A percentile compares a stretch with the other conserved stretches of the same genome.
phyloP scores from a whole-genome alignment of 1,284 basidiomycete genomes.

The Ustilago trichophora region DNA sequence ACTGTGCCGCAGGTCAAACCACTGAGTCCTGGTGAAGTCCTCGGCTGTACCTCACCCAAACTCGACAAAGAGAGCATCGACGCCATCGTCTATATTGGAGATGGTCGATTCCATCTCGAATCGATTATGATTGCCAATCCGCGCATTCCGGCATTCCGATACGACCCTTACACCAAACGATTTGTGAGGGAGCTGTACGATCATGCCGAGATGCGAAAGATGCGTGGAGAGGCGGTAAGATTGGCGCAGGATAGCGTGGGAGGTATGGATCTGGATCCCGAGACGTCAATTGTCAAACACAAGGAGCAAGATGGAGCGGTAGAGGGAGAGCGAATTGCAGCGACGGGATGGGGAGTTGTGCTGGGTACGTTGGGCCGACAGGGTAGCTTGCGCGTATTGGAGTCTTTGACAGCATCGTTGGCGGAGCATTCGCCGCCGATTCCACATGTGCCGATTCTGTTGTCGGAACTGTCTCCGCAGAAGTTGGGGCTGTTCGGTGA shows the following conservation, averaged over 20 bases:
- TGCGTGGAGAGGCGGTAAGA: slow-evolving; percentile 77
- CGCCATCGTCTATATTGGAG: slow-evolving; percentile 79
- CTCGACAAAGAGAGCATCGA: slow-evolving; percentile 66
- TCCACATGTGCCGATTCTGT: slow-evolving; percentile 85
- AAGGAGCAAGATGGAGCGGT: slow-evolving; percentile 17
- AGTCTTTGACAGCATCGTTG: slow-evolving; percentile 65
- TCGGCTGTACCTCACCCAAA: slow-evolving; percentile 94
- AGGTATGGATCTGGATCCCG: slow-evolving; percentile 24
- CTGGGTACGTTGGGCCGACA: slow-evolving; percentile 95
- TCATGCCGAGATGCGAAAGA: slow-evolving; percentile 85
- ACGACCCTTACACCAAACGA: slow-evolving; percentile 98
- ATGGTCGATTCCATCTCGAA: slow-evolving; percentile 97
- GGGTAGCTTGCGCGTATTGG: slow-evolving; percentile 87
- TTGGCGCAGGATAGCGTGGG: slow-evolving; percentile 47
- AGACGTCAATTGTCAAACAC: slow-evolving; percentile 14
- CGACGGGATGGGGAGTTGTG: slow-evolving; percentile 83
- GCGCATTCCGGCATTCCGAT: slow-evolving; percentile 91
- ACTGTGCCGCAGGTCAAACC: slow-evolving; percentile 88
- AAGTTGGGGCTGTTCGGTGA: slow-evolving; percentile 84
- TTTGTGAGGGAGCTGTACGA: slow-evolving; percentile 92
- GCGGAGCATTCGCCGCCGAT: slow-evolving; percentile 43
- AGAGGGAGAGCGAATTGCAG: slow-evolving; percentile 15
- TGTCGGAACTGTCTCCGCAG: slow-evolving; percentile 93
- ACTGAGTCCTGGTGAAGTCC: slow-evolving; percentile 92
- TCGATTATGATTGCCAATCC: slow-evolving; percentile 99